Evolutionary conservation across 208 protist genomes (phyloP), one percentile per base, ranked within the genome.

Genomic region (Leptomonas seymouri): DNA sequence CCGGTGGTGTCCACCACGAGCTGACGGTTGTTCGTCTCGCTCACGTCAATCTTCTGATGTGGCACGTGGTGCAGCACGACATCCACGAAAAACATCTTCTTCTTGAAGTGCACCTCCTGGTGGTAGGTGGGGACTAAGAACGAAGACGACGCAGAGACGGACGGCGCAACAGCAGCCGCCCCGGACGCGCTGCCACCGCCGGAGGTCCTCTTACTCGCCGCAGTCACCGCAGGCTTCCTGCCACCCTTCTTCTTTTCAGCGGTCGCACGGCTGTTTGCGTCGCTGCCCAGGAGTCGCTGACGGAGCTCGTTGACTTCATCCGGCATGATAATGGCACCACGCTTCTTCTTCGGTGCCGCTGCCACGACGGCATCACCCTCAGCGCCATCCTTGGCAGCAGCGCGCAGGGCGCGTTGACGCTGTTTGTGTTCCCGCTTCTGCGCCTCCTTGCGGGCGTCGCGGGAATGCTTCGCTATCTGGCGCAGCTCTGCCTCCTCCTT

Each of bases 401-500:
- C 56, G 16, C 74, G 74, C 42, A 31, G 28, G 14, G 61, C 46
- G 30, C 75, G 74, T 53, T 80, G 78, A 39, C 77, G 57, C 68
- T 79, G 71, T 64, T 83, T 87, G 23, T 76, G 67, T 48, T 86
- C 77, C 15, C 77, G 74, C 25, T 73, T 61, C 23, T 81, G 74
- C 20, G 74, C 82, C 70, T 92, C 85, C 70, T 90, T 90, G 18
- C 75, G 79, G 0, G 80, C 72, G 9, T 77, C 31, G 5, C 89
- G 83, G 8, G 86, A 72, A 56, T 84, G 56, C 71, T 85, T 89
- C 23, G 81, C 85, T 41, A 96, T 90, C 61, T 90, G 84, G 63
- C 88, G 88, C 23, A 94, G 71, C 76, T 91, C 88, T 41, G 86
- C 84, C 85, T 94, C 87, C 72, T 96, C 91, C 76, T 94, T 93